Base-by-base conservation (phyloP, 306 rosid species). In the Fragaria ananassa region DNA sequence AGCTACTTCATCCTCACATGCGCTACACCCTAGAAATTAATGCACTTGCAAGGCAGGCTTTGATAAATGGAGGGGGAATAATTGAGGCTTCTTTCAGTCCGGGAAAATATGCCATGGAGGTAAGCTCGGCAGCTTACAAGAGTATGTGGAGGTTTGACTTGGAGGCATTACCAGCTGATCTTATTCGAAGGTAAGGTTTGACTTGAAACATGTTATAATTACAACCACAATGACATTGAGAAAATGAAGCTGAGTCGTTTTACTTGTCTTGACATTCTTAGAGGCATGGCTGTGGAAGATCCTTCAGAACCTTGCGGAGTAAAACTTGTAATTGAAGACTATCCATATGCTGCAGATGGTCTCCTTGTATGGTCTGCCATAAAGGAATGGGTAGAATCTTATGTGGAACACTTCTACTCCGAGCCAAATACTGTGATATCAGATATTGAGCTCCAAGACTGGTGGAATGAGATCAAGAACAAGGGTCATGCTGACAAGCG, bases 231-330 rank as follows among this genome's bases (percentile, higher is more conserved):
- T 35, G 25, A 65, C 21, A 41, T 44, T 34, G 18, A 45, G 25
- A 42, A 46, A 47, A 29, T 4, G 31, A 21, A 70, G 21, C 53
- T 12, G 54, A 64, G 11, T 42, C 13, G 57, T 58, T 74, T 64
- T 67, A 23, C 56, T 51, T 29, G 31, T 29, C 31, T 29, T 67
- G 4, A 58, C 18, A 37, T 44, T 87, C 84, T 79, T 84, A 92
- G 98, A 87, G 98, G 98, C 64, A 89, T 95, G 97, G 98, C 97
- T 69, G 89, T 83, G 72, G 89, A 90, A 82, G 98, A 92, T 81
- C 91, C 96, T 47, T 79, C 92, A 11, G 78, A 74, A 86, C 90
- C 97, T 25, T 80, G 82, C 75, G 98, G 98, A 53, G 78, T 95
- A 69, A 92, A 75, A 83, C 98, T 92, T 35, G 87, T 92, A 35